These are phyloP conservation scores for Thermochaetoides thermophila DNA, from an alignment of 495 filamentous ascomycete genomes.

Conservation along the genomic window DNA sequence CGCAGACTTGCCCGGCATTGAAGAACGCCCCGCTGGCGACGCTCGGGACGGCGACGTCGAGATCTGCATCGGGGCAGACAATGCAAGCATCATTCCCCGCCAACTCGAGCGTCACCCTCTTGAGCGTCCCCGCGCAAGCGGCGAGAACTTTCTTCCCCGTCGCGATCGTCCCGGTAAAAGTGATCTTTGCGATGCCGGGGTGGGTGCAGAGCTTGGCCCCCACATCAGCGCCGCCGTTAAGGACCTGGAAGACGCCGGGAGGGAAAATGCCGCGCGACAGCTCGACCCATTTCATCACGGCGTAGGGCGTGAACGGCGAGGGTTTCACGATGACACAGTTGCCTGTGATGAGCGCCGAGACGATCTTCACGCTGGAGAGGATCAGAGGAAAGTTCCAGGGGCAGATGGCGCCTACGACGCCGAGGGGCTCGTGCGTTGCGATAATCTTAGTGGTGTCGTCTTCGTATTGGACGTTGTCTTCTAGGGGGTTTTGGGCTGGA, in stretches of 20 bases:
- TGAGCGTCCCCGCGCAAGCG: conserved; percentile 44
- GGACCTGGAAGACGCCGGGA: conserved; percentile 48
- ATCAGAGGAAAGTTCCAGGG: conserved; percentile 56
- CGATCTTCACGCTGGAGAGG: conserved; percentile 39
- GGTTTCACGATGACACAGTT: conserved; percentile 51
- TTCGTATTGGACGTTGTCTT: conserved; percentile 36
- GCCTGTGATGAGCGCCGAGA: conserved; percentile 41
- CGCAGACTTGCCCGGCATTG: conserved; percentile 43
- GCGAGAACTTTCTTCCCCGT: conserved; percentile 52
- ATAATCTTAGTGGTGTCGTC: conserved; percentile 32
- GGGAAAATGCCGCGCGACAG: conserved; percentile 46
- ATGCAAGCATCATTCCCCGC: conserved; percentile 59
- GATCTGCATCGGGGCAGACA: conserved; percentile 49
- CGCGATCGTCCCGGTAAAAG: conserved; percentile 50
- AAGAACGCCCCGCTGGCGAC: conserved; percentile 40
- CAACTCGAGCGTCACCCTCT: conserved; percentile 35
- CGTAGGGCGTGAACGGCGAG: conserved; percentile 53
- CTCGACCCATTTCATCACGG: conserved; percentile 47
- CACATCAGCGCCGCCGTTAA: conserved; percentile 51
- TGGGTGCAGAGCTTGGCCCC: conserved; percentile 44
- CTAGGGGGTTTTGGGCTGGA: conserved; percentile 20
- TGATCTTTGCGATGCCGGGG: conserved; percentile 49
- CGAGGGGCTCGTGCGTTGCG: conserved; percentile 36
- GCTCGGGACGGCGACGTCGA: conserved; percentile 39
- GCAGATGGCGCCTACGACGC: conserved; percentile 37